These are phyloP conservation scores for Cucurbita pepo DNA, from an alignment of 306 rosid species.

Conservation along the genomic window DNA sequence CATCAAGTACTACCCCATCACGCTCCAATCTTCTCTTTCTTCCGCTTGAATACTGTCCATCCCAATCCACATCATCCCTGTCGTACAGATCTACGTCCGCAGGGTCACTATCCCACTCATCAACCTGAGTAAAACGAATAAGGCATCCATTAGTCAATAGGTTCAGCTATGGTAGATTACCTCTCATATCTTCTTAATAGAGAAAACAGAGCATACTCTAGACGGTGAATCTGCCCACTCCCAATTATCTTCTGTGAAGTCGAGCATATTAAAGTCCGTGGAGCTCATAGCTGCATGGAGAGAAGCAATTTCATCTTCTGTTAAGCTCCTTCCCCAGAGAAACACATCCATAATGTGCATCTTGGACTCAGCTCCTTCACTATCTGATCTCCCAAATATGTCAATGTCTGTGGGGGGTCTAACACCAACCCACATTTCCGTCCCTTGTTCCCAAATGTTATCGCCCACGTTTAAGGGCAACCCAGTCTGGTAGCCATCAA, in stretches of 20 bases:
- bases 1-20: conserved; percentile 65
- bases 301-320: conserved; percentile 93
- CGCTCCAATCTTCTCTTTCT: conserved; percentile 91
- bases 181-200: not conserved
- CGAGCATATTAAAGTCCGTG: conserved; percentile 47
- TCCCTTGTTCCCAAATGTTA: conserved; percentile 81
- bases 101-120: conserved; percentile 98
- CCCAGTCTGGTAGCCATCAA: conserved; percentile 84
- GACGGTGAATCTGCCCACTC: conserved; percentile 96
- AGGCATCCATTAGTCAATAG: conserved; percentile 16
- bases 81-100: conserved; percentile 91
- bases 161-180: not conserved
- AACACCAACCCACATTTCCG: conserved; percentile 91
- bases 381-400: conserved; percentile 96
- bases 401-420: conserved; percentile 93
- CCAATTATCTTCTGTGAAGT: conserved; percentile 86
- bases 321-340: conserved; percentile 92
- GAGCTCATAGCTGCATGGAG: conserved; percentile 67
- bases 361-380: conserved; percentile 98
- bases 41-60: conserved; percentile 98
- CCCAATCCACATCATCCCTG: conserved; percentile 98
- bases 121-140: conserved; percentile 40
- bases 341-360: conserved; percentile 98
- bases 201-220: conserved; percentile 35
- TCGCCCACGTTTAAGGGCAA: conserved; percentile 62